A percentile compares a stretch with the other conserved stretches of the same genome.
Conservation (phyloP, 2,329 filamentous ascomycete genomes). For the Colletotrichum agaves region DNA sequence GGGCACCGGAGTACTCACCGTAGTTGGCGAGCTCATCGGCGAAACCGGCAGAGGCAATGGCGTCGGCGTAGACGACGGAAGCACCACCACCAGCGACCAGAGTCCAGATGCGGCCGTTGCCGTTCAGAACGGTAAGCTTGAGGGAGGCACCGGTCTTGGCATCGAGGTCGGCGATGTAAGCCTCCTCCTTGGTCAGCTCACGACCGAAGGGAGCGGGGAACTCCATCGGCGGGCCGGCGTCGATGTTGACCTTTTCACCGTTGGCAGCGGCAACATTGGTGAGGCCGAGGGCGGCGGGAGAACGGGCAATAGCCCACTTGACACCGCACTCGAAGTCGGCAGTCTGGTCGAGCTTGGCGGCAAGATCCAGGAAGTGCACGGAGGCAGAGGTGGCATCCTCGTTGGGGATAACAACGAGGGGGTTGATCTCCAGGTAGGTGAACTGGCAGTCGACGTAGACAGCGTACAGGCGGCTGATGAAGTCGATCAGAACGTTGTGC, state of each 20-base stretch:
- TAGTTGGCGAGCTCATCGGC: conserved; percentile 98
- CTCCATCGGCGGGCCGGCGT: conserved; percentile 97
- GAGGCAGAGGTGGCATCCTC: conserved; percentile 89
- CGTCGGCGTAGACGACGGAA: conserved; percentile 98
- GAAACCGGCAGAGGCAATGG: conserved; percentile 96
- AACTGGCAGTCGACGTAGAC: conserved; percentile 99
- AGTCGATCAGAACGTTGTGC: conserved; percentile 98
- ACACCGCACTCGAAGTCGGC: conserved; percentile 99
- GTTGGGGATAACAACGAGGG: conserved; percentile 97
- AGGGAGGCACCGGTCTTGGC: conserved; percentile 99
- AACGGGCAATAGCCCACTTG: conserved; percentile 98
- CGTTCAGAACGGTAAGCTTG: conserved; percentile 96
- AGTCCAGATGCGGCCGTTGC: conserved; percentile 94
- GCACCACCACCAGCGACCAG: conserved; percentile 99
- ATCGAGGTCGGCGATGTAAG: conserved; percentile 98
- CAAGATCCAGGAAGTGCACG: conserved; percentile 97
- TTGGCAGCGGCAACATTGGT: conserved; percentile 71
- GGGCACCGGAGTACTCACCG: conserved; percentile 98
- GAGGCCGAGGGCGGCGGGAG: conserved; percentile 87
- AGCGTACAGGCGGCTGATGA: conserved; percentile 97
- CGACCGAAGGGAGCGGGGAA: conserved; percentile 99
- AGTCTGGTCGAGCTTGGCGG: conserved; percentile 98
- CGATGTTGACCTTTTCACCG: conserved; percentile 85
- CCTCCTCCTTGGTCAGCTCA: conserved; percentile 98
- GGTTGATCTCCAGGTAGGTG: conserved; percentile 99